Conservation (phyloP, 2,329 filamentous ascomycete genomes). For the Dendrostoma leiphaemia region DNA sequence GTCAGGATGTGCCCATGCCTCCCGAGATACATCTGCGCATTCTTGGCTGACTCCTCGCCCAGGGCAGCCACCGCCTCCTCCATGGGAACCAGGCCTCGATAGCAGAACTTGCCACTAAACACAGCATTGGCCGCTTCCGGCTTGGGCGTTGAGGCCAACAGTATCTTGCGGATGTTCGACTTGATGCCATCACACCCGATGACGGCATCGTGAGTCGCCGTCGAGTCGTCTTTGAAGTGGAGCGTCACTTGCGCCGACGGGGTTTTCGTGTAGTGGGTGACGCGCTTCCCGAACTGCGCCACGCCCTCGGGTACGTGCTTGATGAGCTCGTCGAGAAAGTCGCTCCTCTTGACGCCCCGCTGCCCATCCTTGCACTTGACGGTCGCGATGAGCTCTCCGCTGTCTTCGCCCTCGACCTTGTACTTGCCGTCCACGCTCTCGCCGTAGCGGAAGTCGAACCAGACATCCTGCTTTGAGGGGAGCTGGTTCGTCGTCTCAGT, state of each 20-base stretch:
- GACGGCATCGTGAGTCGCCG: conserved; percentile 19
- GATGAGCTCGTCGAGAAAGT: conserved; percentile 22
- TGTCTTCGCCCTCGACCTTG: conserved; percentile 13
- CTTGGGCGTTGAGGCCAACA: conserved; percentile 42
- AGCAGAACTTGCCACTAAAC: conserved; percentile 58
- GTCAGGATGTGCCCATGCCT: conserved; percentile 17
- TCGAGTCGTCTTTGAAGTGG: conserved; percentile 18
- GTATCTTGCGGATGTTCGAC: conserved; percentile 40
- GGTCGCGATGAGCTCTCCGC: conserved; percentile 17
- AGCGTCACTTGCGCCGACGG: conserved; percentile 2
- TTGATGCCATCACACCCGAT: conserved; percentile 27
- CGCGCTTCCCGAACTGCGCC: conserved; percentile 19
- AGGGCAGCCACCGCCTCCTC: conserved; percentile 48
- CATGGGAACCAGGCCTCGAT: conserved; percentile 52
- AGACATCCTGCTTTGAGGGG: conserved; percentile 22
- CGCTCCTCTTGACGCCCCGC: conserved; percentile 26
- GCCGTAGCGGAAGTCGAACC: conserved; percentile 28
- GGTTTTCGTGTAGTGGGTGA: conserved; percentile 11
- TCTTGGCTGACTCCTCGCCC: conserved; percentile 36
- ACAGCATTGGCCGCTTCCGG: conserved; percentile 35
- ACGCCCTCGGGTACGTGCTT: conserved; percentile 18
- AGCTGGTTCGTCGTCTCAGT: conserved; percentile 27
- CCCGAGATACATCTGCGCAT: conserved; percentile 23
- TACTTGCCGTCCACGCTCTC: conserved; percentile 19
- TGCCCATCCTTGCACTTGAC: conserved; percentile 20